These are phyloP conservation scores for Cucurbita ficifolia DNA, from an alignment of 306 rosid genomes.

Conservation along the genomic window DNA sequence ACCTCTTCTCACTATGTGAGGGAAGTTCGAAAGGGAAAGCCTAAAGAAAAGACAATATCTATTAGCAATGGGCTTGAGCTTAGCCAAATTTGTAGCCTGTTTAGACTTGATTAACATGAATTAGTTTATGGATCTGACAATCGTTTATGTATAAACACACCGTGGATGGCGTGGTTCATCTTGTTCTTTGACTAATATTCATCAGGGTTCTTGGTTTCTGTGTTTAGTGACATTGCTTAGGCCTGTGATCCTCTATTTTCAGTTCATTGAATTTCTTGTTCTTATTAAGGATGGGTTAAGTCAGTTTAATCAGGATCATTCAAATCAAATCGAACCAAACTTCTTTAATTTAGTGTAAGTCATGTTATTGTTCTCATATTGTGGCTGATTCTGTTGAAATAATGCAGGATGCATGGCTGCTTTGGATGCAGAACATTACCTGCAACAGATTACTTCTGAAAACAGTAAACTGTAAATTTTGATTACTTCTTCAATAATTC, in stretches of 20 bases:
- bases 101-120: neutral
- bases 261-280: neutral
- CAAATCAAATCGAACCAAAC: neutral
- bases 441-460: neutral
- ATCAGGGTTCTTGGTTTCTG: neutral
- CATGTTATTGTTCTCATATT: neutral
- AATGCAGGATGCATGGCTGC: slow-evolving; percentile 12
- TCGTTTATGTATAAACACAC: neutral
- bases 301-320: neutral
- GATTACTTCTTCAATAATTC: neutral
- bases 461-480: neutral
- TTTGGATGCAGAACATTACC: slow-evolving; percentile 11
- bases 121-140: neutral
- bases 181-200: neutral
- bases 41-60: too few species aligned
- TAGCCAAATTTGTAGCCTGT: neutral
- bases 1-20: too few species aligned
- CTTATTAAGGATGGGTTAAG: neutral
- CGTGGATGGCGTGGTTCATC: neutral
- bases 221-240: neutral
- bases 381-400: neutral
- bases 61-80: too few species aligned
- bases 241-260: too few species aligned
- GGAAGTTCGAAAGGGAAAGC: too few species aligned
- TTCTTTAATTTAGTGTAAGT: neutral